These are phyloP conservation scores for Mycena galopus DNA, from an alignment of 768 basidiomycete species.

Conservation along the genomic window DNA sequence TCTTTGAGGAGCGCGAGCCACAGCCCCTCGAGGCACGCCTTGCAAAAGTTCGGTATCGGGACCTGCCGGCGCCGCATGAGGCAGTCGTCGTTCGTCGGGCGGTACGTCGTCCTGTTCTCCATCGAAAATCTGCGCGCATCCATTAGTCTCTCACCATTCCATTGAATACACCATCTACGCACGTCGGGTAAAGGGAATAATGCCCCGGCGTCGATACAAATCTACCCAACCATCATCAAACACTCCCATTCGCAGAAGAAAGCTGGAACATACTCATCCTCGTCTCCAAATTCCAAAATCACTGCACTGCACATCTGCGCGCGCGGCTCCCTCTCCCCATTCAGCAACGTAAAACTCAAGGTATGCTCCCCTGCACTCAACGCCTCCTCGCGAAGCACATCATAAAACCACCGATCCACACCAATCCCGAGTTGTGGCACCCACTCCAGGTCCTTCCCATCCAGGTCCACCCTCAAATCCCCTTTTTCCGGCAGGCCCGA, in stretches of 20 bases:
- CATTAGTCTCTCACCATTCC: neutral
- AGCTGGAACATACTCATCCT: slow-evolving; percentile 67
- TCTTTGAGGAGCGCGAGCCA: slow-evolving; percentile 75
- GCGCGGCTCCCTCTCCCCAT: slow-evolving; percentile 59
- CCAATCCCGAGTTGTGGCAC: slow-evolving; percentile 66
- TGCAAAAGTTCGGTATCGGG: slow-evolving; percentile 79
- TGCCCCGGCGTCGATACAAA: slow-evolving; percentile 70
- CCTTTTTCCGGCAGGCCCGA: slow-evolving; percentile 71
- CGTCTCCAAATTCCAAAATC: slow-evolving; percentile 77
- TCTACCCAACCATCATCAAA: slow-evolving; percentile 51
- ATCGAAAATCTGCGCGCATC: slow-evolving; percentile 67
- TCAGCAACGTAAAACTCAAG: slow-evolving; percentile 68
- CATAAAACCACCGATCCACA: slow-evolving; percentile 83
- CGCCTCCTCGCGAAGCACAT: slow-evolving; percentile 57
- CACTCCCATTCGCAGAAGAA: neutral
- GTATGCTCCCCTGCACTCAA: slow-evolving; percentile 68
- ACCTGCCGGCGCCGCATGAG: slow-evolving; percentile 87
- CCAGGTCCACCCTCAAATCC: slow-evolving; percentile 71
- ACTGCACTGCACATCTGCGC: slow-evolving; percentile 87
- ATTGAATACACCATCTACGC: slow-evolving; percentile 39
- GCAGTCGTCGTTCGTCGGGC: slow-evolving; percentile 88
- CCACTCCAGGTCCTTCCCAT: slow-evolving; percentile 74
- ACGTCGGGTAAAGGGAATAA: slow-evolving; percentile 84
- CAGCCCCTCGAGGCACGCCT: slow-evolving; percentile 78
- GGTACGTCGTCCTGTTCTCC: slow-evolving; percentile 73